A percentile compares a stretch with the other conserved stretches of the same genome.
phyloP scores from a whole-genome alignment of 352 stramenopile genomes.

The Phytophthora pluvialis region DNA sequence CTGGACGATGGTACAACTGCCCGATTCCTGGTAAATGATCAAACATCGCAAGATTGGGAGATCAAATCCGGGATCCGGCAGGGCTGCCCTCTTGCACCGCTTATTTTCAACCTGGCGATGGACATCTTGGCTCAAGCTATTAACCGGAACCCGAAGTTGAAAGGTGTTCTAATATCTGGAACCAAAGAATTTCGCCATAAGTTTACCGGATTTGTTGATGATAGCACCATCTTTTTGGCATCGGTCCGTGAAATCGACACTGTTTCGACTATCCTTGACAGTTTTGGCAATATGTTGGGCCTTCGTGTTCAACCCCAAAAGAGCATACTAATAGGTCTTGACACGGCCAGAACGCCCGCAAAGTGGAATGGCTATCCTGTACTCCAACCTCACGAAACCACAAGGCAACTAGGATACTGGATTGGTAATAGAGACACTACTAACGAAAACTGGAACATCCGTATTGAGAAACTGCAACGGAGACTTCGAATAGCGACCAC shows the following conservation, averaged over 20 bases:
- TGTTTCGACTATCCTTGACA: neutral
- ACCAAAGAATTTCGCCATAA: neutral
- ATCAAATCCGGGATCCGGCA: neutral
- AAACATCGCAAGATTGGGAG: neutral
- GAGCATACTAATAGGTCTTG: neutral
- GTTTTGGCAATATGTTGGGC: neutral
- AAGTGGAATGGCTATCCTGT: constrained; percentile 1
- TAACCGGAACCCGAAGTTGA: neutral
- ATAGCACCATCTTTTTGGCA: constrained; percentile 15
- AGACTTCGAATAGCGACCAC: neutral
- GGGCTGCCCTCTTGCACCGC: neutral
- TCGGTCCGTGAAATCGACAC: neutral
- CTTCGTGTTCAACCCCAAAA: neutral
- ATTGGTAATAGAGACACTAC: neutral
- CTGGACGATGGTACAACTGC: neutral
- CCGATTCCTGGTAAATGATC: neutral
- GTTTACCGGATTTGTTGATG: constrained; percentile 14
- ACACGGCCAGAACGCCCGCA: neutral
- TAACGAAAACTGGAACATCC: neutral
- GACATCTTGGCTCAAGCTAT: constrained; percentile 5
- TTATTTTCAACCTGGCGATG: constrained; percentile 4
- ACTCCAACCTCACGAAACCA: neutral
- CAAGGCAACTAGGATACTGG: neutral
- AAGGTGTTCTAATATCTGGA: constrained; percentile 8
- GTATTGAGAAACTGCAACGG: neutral